phyloP scores from a whole-genome alignment of 169 alveolate genomes.

The Plasmodium gaboni region DNA sequence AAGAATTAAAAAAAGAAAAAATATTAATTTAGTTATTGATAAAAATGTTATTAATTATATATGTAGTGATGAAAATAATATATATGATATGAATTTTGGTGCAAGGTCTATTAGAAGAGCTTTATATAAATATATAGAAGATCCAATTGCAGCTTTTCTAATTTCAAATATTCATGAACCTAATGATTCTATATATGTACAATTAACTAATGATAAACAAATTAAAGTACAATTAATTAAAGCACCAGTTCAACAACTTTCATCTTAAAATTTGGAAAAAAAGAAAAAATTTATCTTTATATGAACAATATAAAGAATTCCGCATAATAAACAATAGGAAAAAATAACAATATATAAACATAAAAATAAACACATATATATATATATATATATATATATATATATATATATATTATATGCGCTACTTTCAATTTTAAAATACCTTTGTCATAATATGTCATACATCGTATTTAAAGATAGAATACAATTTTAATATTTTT shows the following conservation, averaged over 20 bases:
- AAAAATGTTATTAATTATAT: constrained; percentile 44
- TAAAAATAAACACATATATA: neutral
- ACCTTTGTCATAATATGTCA: too few species aligned
- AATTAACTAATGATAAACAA: constrained; percentile 19
- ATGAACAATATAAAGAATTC: too few species aligned
- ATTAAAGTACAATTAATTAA: constrained; percentile 32
- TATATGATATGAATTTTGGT: constrained; percentile 74
- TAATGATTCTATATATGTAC: constrained; percentile 44
- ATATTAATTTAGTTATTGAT: constrained; percentile 51
- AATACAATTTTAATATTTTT: too few species aligned
- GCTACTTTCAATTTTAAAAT: too few species aligned
- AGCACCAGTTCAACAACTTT: constrained; percentile 13
- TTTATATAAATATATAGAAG: constrained; percentile 55
- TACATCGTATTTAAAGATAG: too few species aligned
- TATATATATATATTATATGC: neutral
- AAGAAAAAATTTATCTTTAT: neutral
- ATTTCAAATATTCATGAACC: constrained; percentile 55
- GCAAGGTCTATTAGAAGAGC: constrained; percentile 77
- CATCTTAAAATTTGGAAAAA: neutral
- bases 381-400: neutral
- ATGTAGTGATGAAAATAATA: constrained; percentile 61
- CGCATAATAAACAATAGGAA: too few species aligned
- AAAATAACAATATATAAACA: too few species aligned
- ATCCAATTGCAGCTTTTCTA: constrained; percentile 69
- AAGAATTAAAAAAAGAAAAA: constrained; percentile 76